Evolutionary conservation across 768 basidiomycete species (phyloP).

Genomic region (Tylopilus sp.): DNA sequence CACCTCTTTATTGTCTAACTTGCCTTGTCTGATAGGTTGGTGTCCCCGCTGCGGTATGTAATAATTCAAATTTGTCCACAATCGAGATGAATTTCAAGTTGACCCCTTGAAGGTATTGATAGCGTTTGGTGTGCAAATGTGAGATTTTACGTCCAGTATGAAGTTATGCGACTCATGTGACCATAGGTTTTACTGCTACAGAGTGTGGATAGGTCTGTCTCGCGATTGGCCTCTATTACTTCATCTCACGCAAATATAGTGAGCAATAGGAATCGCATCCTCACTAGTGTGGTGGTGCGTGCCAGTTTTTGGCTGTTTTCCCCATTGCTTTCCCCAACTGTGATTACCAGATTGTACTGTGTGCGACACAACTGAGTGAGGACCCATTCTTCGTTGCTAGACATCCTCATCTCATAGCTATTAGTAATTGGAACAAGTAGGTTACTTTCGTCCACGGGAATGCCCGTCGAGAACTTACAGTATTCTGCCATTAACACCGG

Average conservation of each 20-base stretch:
- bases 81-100: neutral
- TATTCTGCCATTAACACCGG: neutral
- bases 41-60: neutral
- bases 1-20: neutral
- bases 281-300: neutral
- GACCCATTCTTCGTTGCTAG: no score
- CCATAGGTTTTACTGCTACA: neutral
- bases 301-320: no score
- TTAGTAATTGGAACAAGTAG: neutral
- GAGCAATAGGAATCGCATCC: neutral
- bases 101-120: neutral
- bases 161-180: neutral
- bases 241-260: neutral
- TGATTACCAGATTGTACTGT: neutral
- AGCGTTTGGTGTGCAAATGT: neutral
- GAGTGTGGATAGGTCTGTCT: slow-evolving; percentile 4
- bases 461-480: neutral
- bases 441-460: neutral
- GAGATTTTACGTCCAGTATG: neutral
- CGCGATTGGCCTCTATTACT: neutral
- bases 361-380: neutral
- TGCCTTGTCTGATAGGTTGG: neutral
- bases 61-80: neutral
- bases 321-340: no score
- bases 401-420: neutral